Base-by-base conservation (phyloP, 2,329 filamentous ascomycete species). In the Claviceps sp. region DNA sequence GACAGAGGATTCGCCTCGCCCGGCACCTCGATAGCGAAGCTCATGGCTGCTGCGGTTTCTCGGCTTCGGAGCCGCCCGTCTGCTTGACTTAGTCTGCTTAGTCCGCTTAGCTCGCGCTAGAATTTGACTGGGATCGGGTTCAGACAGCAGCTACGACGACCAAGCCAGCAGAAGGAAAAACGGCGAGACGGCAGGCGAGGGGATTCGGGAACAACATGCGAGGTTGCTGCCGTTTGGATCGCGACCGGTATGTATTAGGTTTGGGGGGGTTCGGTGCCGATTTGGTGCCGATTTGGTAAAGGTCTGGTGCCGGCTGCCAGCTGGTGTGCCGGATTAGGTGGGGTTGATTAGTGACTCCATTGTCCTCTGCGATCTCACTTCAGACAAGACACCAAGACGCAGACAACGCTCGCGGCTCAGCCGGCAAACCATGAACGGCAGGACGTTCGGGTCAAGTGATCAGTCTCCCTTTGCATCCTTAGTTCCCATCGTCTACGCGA, bases 1-100 rank as follows among this genome's bases (percentile, higher is more conserved):
- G 68, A 81, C 56, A 90, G 72, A 51, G 86, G 85, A 59, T 76
- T 89, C 45, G 89, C 85, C 70, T 93, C 89, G 57, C 86, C 89
- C 6, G 87, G 78, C 54, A 89, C 82, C 71, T 95, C 89, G 63
- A 94, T 81, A 55, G 78, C 69, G 66, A 84, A 84, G 64, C 74
- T 80, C 84, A 88, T 88, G 62, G 55, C 64, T 54, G 55, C 7
- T 22, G 48, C 22, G 26, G 43, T 24, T 30, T 22, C 37, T 40
- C 51, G 24, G 19, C 7, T 50, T 41, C 8, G 42, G 37, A 39
- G 6, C 34, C 48, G 48, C 19, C 30, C 2, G 48, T 34, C 17
- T 19, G 48, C 34, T 39, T 24, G 5, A 30, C 34, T 39, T n/a
- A 8, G 30, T 19, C 19, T 11, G 40, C 48, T 26, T 26, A 34